Percentiles rank a stretch among this genome's conserved stretches.
These are phyloP conservation scores for Dactylonectria macrodidyma DNA, from an alignment of 2,329 filamentous ascomycete genomes.

Conservation along the genomic window DNA sequence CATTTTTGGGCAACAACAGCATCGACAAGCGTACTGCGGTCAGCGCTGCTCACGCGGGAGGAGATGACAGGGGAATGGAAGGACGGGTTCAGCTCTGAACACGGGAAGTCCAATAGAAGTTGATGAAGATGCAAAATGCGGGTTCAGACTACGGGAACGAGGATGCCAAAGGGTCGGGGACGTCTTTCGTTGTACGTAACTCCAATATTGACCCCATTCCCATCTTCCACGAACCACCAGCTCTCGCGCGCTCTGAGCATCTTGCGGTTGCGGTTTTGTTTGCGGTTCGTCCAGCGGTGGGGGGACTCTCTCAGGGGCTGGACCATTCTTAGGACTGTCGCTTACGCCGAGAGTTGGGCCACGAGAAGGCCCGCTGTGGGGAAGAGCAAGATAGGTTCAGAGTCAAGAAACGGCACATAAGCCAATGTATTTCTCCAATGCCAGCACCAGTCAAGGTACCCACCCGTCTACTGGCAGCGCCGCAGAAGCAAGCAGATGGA, in stretches of 20 bases:
- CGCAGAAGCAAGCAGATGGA: slow-evolving; percentile 8
- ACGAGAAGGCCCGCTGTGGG: slow-evolving; percentile 34
- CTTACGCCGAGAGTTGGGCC: slow-evolving; percentile 33
- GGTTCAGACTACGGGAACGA: neutral
- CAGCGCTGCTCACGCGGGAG: neutral
- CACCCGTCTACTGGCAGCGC: neutral
- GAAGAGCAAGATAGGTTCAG: slow-evolving; percentile 2
- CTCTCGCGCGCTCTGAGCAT: neutral
- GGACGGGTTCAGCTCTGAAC: neutral
- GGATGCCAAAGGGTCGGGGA: neutral
- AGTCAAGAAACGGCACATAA: neutral
- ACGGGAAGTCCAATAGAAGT: slow-evolving; percentile 1
- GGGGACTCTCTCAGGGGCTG: slow-evolving; percentile 3
- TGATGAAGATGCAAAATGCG: neutral
- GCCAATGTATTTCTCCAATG: neutral
- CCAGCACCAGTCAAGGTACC: neutral
- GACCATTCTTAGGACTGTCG: slow-evolving; percentile 32
- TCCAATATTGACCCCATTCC: neutral
- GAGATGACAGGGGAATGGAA: neutral
- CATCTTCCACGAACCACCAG: neutral
- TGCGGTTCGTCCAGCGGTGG: neutral
- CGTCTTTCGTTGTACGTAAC: neutral
- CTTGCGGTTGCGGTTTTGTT: slow-evolving; percentile 3
- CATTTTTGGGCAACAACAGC: neutral
- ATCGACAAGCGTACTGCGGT: neutral